phyloP scores from a whole-genome alignment of 768 basidiomycete species.

The Cantharellus anzutake region DNA sequence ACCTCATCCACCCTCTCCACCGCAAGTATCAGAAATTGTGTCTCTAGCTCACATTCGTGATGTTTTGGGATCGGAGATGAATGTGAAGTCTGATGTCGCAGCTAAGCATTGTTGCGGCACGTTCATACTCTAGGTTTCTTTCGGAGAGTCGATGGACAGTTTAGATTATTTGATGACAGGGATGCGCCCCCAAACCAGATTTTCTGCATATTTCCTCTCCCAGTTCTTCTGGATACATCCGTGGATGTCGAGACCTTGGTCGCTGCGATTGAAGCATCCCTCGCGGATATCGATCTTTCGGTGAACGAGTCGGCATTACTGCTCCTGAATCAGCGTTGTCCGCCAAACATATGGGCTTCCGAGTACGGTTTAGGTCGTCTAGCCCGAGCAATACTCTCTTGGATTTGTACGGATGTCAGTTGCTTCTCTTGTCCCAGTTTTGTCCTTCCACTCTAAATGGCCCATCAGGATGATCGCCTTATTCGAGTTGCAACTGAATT shows the following conservation, averaged over 20 bases:
- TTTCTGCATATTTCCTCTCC: conserved; percentile 44
- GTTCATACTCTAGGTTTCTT: conserved; percentile 46
- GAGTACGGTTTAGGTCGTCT: conserved; percentile 50
- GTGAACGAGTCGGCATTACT: conserved; percentile 58
- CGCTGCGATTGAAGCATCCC: conserved; percentile 47
- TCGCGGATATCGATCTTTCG: conserved; percentile 50
- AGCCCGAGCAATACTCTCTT: conserved; percentile 35
- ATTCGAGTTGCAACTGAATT: conserved; percentile 50
- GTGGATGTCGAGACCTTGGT: conserved; percentile 55
- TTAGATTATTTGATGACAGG: conserved; percentile 19
- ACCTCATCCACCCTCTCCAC: too few species aligned
- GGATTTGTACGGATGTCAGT: conserved; percentile 57
- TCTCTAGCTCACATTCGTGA: conserved; percentile 40
- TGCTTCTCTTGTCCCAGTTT: not conserved
- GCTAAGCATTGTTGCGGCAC: conserved; percentile 36
- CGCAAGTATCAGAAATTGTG: conserved; percentile 38
- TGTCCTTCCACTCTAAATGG: not conserved
- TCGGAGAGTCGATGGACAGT: conserved; percentile 24
- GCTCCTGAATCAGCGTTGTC: conserved; percentile 46
- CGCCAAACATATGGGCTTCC: conserved; percentile 55
- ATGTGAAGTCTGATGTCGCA: conserved; percentile 32
- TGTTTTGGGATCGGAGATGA: conserved; percentile 38
- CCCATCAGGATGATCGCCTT: conserved; percentile 40
- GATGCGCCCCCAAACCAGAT: conserved; percentile 16
- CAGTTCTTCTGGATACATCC: conserved; percentile 51